phyloP scores from a whole-genome alignment of 176 grass and related monocot species.

The Cymbopogon citratus region DNA sequence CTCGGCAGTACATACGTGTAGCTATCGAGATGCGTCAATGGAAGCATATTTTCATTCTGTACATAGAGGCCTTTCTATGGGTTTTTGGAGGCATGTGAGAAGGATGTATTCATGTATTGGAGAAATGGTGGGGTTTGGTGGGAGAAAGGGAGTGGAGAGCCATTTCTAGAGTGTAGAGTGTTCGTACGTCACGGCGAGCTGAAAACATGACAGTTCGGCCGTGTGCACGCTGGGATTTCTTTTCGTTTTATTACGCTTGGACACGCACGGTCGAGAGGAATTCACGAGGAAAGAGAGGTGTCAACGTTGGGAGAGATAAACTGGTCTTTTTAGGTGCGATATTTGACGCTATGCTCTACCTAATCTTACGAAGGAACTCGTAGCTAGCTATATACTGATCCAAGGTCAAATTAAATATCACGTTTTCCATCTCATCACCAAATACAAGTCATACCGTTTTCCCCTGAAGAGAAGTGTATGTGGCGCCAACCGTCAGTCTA shows the following conservation, averaged over 20 bases:
- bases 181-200: slow-evolving; percentile 13
- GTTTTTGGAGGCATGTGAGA: neutral
- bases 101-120: neutral
- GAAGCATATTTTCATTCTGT: neutral
- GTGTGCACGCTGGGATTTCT: slow-evolving; percentile 3
- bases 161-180: neutral
- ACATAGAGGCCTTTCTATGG: neutral
- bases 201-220: slow-evolving; percentile 15
- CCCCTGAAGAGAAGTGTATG: too few species aligned
- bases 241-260: neutral
- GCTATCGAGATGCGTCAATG: neutral
- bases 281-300: neutral
- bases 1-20: neutral
- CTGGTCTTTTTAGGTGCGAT: slow-evolving; percentile 18
- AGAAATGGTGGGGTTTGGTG: slow-evolving; percentile 47
- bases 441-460: too few species aligned
- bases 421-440: neutral
- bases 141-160: slow-evolving; percentile 51
- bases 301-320: slow-evolving; percentile 38
- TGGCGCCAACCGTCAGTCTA: too few species aligned
- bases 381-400: neutral
- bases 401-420: neutral
- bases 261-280: neutral
- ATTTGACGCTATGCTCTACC: neutral
- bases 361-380: slow-evolving; percentile 4